Evolutionary conservation across 495 filamentous ascomycete genomes (phyloP).

Genomic region (Stereocaulon alpinum): DNA sequence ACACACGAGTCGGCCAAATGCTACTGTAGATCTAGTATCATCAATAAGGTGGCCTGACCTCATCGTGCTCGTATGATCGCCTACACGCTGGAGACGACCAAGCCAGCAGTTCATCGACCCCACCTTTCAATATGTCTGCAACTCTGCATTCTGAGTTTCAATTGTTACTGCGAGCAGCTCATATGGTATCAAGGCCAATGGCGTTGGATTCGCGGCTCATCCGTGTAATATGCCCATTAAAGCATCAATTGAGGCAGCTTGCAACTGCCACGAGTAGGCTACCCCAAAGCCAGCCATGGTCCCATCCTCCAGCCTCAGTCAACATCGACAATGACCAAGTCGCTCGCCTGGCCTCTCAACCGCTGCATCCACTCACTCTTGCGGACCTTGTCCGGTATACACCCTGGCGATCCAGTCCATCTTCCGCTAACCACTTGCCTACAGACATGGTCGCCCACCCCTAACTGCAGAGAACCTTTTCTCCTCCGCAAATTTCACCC

Average conservation of each 20-base stretch:
- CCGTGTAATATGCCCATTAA: constrained; percentile 10
- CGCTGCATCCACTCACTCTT: constrained; percentile 70
- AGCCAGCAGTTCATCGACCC: no score
- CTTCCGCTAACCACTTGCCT: neutral
- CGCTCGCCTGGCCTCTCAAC: constrained; percentile 62
- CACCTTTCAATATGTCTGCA: no score
- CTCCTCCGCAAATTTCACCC: constrained; percentile 86
- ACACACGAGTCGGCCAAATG: no score
- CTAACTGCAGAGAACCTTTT: constrained; percentile 70
- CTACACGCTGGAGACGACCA: no score
- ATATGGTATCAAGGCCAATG: constrained; percentile 6
- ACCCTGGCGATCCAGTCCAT: neutral
- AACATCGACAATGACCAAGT: constrained; percentile 61
- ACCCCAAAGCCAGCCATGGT: constrained; percentile 6
- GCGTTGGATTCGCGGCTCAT: constrained; percentile 5
- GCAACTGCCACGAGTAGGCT: constrained; percentile 3
- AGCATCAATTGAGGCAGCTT: constrained; percentile 1
- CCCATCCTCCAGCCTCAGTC: constrained; percentile 19
- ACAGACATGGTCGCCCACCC: constrained; percentile 81
- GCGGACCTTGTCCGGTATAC: constrained; percentile 75
- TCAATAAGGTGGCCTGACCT: no score
- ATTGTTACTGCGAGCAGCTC: no score
- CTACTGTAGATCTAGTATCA: no score
- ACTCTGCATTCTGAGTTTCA: no score
- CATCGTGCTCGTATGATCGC: no score